phyloP scores from a whole-genome alignment of 495 filamentous ascomycete genomes.

The Neurospora sp. region DNA sequence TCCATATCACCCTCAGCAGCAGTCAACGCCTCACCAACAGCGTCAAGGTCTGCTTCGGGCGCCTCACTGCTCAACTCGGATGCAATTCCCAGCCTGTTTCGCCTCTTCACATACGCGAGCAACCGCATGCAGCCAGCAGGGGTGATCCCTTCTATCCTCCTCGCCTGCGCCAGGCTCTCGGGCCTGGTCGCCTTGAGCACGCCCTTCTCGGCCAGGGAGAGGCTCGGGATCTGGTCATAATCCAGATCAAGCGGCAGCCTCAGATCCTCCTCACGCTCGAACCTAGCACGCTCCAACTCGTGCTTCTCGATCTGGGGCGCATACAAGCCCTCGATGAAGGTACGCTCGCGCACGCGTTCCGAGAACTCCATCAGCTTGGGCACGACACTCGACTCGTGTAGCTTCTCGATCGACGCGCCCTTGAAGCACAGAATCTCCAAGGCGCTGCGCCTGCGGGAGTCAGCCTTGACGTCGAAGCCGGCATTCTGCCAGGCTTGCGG shows the following conservation, averaged over 20 bases:
- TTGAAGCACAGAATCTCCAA: slow-evolving; percentile 65
- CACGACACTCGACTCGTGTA: slow-evolving; percentile 36
- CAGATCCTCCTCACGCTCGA: slow-evolving; percentile 68
- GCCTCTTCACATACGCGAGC: slow-evolving; percentile 36
- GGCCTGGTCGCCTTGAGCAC: slow-evolving; percentile 61
- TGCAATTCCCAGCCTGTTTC: not conserved
- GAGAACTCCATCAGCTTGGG: slow-evolving; percentile 41
- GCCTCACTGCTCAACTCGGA: not conserved
- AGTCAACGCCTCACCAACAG: slow-evolving; percentile 17
- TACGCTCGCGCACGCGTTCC: slow-evolving; percentile 49
- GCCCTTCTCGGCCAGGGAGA: slow-evolving; percentile 68
- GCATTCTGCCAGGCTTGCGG: slow-evolving; percentile 53
- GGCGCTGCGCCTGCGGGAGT: slow-evolving; percentile 52
- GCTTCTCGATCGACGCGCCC: slow-evolving; percentile 41
- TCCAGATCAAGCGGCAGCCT: slow-evolving; percentile 66
- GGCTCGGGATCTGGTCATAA: slow-evolving; percentile 58
- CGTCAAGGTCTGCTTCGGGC: not conserved
- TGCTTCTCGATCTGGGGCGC: slow-evolving; percentile 74
- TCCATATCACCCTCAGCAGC: slow-evolving; percentile 23
- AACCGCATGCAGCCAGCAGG: slow-evolving; percentile 49
- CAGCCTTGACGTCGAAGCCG: slow-evolving; percentile 56
- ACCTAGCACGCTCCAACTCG: slow-evolving; percentile 47
- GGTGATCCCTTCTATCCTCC: slow-evolving; percentile 73
- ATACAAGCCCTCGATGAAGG: slow-evolving; percentile 73
- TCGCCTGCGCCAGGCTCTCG: slow-evolving; percentile 78